A percentile compares a stretch with the other conserved stretches of the same genome.
Conservation (phyloP, 768 basidiomycete species). For the Russula griseocarnosa region DNA sequence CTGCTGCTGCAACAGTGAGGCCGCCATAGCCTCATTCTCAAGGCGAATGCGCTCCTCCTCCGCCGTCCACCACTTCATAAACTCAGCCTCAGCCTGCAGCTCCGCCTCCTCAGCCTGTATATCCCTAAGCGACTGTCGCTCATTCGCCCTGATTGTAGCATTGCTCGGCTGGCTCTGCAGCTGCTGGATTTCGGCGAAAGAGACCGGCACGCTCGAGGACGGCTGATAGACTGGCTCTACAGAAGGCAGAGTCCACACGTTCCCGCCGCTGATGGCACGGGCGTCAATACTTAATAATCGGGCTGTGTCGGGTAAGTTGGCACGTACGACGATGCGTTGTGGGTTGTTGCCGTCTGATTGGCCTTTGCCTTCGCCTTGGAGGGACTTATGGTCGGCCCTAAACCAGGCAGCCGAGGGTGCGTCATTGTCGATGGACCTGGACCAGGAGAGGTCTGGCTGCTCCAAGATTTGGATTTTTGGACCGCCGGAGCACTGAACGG, state of each 20-base stretch:
- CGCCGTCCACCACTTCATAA: constrained; percentile 83
- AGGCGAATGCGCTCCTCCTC: constrained; percentile 70
- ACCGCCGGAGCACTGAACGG: neutral
- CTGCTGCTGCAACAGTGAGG: neutral
- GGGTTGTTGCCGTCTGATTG: constrained; percentile 36
- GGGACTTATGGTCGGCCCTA: constrained; percentile 67
- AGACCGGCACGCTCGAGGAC: constrained; percentile 39
- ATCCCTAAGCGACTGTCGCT: constrained; percentile 64
- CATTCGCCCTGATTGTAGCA: constrained; percentile 36
- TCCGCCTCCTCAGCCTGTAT: constrained; percentile 84
- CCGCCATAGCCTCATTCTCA: constrained; percentile 38
- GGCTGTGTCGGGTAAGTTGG: neutral
- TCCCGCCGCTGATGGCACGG: constrained; percentile 37
- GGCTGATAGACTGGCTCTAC: constrained; percentile 44
- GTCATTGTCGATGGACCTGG: neutral
- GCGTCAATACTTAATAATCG: neutral
- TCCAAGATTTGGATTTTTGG: constrained; percentile 15
- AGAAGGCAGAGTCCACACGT: constrained; percentile 64
- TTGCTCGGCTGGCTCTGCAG: constrained; percentile 58
- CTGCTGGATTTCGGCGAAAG: constrained; percentile 82
- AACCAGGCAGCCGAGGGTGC: constrained; percentile 32
- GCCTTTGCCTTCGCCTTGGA: constrained; percentile 30
- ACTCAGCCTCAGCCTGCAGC: constrained; percentile 46
- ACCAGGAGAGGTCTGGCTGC: neutral
- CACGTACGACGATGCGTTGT: constrained; percentile 49